These are phyloP conservation scores for Athelia psychrophila DNA, from an alignment of 1,284 basidiomycete species.

Conservation along the genomic window DNA sequence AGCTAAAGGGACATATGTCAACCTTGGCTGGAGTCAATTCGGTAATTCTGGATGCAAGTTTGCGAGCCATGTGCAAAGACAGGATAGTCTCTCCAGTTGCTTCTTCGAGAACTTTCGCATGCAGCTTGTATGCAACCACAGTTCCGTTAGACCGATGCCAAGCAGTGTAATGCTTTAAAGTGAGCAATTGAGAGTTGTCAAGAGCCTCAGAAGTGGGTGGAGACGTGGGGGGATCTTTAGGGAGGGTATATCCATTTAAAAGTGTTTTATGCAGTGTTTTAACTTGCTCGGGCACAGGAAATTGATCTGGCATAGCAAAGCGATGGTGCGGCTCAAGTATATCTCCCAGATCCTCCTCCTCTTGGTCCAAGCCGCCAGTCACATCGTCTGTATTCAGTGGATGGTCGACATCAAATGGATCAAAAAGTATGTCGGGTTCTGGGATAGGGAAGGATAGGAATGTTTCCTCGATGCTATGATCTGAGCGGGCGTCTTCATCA, in stretches of 20 bases:
- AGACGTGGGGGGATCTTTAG: neutral
- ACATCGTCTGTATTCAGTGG: too few species aligned
- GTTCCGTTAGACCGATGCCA: constrained; percentile 1
- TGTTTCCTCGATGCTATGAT: too few species aligned
- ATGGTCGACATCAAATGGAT: too few species aligned
- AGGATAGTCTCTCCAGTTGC: constrained; percentile 2
- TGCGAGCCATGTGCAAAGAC: neutral
- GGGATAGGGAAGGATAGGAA: too few species aligned
- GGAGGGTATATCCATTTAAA: neutral
- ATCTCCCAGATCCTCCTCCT: too few species aligned
- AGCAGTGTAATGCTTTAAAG: neutral
- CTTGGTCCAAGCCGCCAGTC: too few species aligned
- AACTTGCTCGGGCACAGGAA: too few species aligned
- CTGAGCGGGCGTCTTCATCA: too few species aligned
- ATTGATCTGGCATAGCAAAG: too few species aligned
- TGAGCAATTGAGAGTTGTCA: neutral
- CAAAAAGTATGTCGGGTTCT: too few species aligned
- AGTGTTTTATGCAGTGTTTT: neutral
- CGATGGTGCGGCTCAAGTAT: too few species aligned
- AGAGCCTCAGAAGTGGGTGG: neutral
- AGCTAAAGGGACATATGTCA: constrained; percentile 3
- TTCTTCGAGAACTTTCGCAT: constrained; percentile 1
- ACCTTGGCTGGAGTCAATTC: neutral
- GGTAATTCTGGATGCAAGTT: constrained; percentile 3
- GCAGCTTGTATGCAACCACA: neutral